Base-by-base conservation (phyloP, 768 basidiomycete genomes). In the Pisolithus albus region DNA sequence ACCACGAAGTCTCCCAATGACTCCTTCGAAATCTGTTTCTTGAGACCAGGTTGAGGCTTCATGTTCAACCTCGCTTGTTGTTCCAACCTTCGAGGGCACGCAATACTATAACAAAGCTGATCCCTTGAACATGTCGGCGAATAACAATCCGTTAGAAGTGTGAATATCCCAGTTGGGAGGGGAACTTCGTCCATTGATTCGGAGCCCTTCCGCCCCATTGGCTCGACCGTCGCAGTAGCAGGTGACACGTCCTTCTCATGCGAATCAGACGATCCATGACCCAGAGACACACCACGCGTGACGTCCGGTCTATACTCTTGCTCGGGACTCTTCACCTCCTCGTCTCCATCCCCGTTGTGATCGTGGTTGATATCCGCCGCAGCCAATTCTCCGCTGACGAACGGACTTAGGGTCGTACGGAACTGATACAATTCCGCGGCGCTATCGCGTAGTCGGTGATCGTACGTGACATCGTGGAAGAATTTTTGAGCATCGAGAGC, bases 381-480 rank as follows among this genome's bases (percentile, higher is more conserved):
- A 7, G 71, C 71, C 24, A 87, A 62, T 54, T 90, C 88, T 26
- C 86, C 87, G 51, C 85, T 85, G 52, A 88, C 86, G 63, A 92
- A 93, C 3, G 89, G 90, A 62, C 84, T 91, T 37, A 96, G 64
- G 61, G 84, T 82, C 44, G 89, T 85, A 56, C 83, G 77, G 69
- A 99, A 98, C 64, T 95, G 93, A 69, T 97, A 99, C 28, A 99
- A 70, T 69, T 99, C 96, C 55, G 78, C 77, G 0, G 83, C 73
- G 61, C 83, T 92, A 69, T 98, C 96, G 47, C 96, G 75, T 52
- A 99, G 66, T 13, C 95, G 86, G 66, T 99, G 96, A 62, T 97
- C 95, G 64, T 98, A 99, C 8, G 96, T 97, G 58, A 99, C 96
- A 62, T 98, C 96, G 63, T 99, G 96, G 65, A 99, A 98, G 72